These are phyloP conservation scores for Leccinum boreale DNA, from an alignment of 768 basidiomycete genomes.

Conservation along the genomic window DNA sequence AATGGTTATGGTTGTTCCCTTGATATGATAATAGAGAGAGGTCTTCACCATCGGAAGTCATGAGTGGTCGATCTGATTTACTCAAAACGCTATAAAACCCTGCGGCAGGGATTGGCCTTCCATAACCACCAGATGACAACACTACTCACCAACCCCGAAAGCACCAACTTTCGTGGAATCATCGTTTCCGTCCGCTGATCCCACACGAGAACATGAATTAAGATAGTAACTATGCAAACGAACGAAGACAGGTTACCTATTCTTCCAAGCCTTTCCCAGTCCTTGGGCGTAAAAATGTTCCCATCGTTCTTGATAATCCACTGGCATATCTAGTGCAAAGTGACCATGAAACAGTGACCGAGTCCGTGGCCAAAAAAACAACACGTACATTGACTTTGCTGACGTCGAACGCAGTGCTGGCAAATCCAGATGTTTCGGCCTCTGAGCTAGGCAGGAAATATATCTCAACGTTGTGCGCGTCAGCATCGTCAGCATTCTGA, in stretches of 20 bases:
- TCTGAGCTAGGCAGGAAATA: constrained; percentile 31
- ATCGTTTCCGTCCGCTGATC: constrained; percentile 12
- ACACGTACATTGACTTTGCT: not conserved
- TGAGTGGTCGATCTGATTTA: constrained; percentile 13
- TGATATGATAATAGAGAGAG: not conserved
- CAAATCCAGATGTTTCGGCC: not conserved
- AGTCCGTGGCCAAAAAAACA: not conserved
- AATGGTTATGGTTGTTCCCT: not conserved
- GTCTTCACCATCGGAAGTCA: constrained; percentile 8
- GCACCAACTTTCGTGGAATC: constrained; percentile 14
- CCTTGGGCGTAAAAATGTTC: not conserved
- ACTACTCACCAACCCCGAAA: constrained; percentile 14
- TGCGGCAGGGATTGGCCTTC: not conserved
- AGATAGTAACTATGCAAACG: not conserved
- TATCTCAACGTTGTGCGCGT: constrained; percentile 33
- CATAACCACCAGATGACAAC: not conserved
- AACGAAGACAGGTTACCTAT: constrained; percentile 9
- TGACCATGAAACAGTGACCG: not conserved
- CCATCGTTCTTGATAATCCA: constrained; percentile 17
- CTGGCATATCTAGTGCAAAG: constrained; percentile 1
- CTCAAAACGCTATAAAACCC: constrained; percentile 20
- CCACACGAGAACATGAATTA: not conserved
- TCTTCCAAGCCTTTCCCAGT: constrained; percentile 14
- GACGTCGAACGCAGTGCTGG: not conserved
- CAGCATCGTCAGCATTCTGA: constrained; percentile 56